Percentiles rank a stretch among this genome's conserved stretches.
phyloP scores from a whole-genome alignment of 371 early-diverging fungal species.

The Fennellomyces sp. region DNA sequence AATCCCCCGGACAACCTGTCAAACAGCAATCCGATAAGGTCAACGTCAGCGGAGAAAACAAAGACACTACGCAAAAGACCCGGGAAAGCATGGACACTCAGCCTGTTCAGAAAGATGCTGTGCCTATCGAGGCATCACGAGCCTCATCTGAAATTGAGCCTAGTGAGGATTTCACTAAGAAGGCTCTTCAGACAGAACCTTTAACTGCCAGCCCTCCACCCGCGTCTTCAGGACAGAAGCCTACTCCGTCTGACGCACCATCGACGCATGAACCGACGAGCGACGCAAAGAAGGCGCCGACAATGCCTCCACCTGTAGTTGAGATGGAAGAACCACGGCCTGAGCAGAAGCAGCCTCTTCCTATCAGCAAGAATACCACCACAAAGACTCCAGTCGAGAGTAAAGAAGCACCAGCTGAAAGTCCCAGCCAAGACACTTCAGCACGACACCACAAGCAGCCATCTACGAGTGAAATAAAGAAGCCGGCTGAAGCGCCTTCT shows the following conservation, averaged over 20 bases:
- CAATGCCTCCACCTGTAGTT: neutral
- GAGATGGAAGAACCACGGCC: neutral
- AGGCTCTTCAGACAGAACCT: too few species aligned
- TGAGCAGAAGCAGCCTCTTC: neutral
- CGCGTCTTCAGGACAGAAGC: too few species aligned
- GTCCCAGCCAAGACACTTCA: neutral
- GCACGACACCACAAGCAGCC: neutral
- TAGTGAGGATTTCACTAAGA: too few species aligned
- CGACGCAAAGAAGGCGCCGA: neutral
- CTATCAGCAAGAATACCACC: neutral
- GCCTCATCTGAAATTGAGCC: too few species aligned
- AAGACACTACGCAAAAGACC: neutral
- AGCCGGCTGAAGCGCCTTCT: neutral
- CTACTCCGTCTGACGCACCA: too few species aligned
- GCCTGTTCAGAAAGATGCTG: neutral
- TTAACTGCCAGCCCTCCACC: too few species aligned
- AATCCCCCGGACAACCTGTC: neutral
- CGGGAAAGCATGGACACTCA: neutral
- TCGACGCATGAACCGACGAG: neutral
- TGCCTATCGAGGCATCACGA: neutral
- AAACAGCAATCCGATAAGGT: neutral
- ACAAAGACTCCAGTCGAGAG: neutral
- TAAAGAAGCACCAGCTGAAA: neutral
- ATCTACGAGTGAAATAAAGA: neutral
- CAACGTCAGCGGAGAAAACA: too few species aligned